Conservation (phyloP, 352 stramenopile genomes). For the Phytophthora rubi region DNA sequence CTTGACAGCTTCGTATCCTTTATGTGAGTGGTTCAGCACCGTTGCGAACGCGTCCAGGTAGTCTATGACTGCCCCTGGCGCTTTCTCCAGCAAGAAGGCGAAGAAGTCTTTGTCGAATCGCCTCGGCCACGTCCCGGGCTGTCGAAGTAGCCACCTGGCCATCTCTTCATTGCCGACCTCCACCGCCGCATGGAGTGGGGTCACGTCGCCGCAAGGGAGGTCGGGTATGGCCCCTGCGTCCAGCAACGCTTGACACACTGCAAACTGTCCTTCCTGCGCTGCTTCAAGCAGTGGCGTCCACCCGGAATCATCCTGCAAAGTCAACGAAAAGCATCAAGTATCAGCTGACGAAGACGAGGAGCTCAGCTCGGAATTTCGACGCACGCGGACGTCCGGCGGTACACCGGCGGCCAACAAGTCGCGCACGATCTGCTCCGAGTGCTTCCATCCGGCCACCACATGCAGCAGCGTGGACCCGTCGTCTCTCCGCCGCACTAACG, state of each 20-base stretch:
- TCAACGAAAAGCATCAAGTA: neutral
- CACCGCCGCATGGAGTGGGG: slow-evolving; percentile 53
- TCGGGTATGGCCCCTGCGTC: slow-evolving; percentile 50
- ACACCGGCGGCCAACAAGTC: slow-evolving; percentile 51
- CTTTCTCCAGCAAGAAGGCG: slow-evolving; percentile 59
- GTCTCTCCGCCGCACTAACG: slow-evolving; percentile 23
- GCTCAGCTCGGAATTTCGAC: neutral
- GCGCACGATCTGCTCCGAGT: slow-evolving; percentile 57
- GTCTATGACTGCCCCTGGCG: slow-evolving; percentile 40
- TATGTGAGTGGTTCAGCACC: slow-evolving; percentile 44
- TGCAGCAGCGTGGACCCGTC: slow-evolving; percentile 67
- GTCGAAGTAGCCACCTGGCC: slow-evolving; percentile 51
- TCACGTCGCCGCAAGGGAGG: slow-evolving; percentile 44
- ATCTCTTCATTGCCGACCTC: slow-evolving; percentile 67
- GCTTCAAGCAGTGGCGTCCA: slow-evolving; percentile 73
- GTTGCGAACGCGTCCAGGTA: slow-evolving; percentile 66
- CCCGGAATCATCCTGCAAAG: slow-evolving; percentile 44
- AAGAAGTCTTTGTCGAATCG: slow-evolving; percentile 61
- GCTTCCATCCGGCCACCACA: slow-evolving; percentile 58
- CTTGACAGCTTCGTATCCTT: slow-evolving; percentile 53
- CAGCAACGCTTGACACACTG: slow-evolving; percentile 53
- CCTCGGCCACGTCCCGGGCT: slow-evolving; percentile 37
- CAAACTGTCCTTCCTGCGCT: slow-evolving; percentile 61
- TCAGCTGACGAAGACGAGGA: slow-evolving; percentile 1
- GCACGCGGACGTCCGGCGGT: slow-evolving; percentile 39